Percentiles rank a stretch among this genome's conserved stretches.
Conservation (phyloP, 1,139 yeast genomes). For the Magnusiomyces clavatus region DNA sequence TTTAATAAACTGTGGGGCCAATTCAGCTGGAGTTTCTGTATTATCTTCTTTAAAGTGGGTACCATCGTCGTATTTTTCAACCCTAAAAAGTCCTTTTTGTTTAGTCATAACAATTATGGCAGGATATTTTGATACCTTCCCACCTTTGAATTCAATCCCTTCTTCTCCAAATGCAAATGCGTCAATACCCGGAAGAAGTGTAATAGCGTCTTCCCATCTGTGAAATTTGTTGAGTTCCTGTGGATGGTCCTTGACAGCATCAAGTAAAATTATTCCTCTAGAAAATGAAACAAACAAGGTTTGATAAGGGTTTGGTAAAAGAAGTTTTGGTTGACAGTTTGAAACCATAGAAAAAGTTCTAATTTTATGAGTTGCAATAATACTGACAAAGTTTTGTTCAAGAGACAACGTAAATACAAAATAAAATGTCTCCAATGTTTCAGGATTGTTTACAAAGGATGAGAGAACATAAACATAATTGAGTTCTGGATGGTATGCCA, state of each 20-base stretch:
- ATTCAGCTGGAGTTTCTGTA: slow-evolving; percentile 16
- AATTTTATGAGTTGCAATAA: slow-evolving; percentile 55
- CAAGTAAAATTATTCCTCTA: slow-evolving; percentile 58
- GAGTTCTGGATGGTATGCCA: slow-evolving; percentile 28
- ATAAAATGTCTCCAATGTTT: slow-evolving; percentile 30
- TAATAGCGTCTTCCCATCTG: slow-evolving; percentile 73
- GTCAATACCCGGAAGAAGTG: slow-evolving; percentile 45
- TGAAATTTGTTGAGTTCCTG: slow-evolving; percentile 34
- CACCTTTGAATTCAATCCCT: slow-evolving; percentile 23
- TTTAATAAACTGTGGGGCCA: slow-evolving; percentile 41
- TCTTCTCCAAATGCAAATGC: slow-evolving; percentile 60
- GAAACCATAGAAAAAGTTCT: slow-evolving; percentile 36
- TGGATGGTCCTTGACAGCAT: slow-evolving; percentile 40
- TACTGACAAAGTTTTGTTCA: slow-evolving; percentile 45
- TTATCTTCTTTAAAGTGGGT: slow-evolving; percentile 8
- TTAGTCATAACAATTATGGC: slow-evolving; percentile 50
- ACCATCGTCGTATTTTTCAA: slow-evolving; percentile 43
- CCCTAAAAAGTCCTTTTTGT: slow-evolving; percentile 54
- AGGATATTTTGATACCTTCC: slow-evolving; percentile 29
- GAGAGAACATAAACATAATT: slow-evolving; percentile 46
- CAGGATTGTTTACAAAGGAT: slow-evolving; percentile 29
- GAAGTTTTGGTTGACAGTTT: slow-evolving; percentile 41
- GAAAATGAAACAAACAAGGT: slow-evolving; percentile 60
- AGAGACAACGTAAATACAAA: slow-evolving; percentile 51
- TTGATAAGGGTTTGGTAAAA: slow-evolving; percentile 51